Conservation (phyloP, 1,139 yeast genomes). For the Ashbya aceris region DNA sequence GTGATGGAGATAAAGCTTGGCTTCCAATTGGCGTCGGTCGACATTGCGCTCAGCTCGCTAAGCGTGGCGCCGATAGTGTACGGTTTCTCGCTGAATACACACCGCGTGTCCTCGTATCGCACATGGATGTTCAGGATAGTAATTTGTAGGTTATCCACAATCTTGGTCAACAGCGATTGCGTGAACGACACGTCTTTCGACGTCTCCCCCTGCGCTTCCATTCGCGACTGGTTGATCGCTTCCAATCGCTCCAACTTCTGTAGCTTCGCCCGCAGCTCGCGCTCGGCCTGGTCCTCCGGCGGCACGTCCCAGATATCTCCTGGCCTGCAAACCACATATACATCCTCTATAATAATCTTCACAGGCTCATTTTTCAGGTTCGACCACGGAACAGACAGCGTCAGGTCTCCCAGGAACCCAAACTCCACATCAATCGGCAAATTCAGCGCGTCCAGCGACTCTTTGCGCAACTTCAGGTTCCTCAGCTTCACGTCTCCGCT, state of each 20-base stretch:
- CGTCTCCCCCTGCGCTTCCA: constrained; percentile 35
- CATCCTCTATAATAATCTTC: constrained; percentile 79
- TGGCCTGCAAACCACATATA: constrained; percentile 75
- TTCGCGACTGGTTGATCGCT: constrained; percentile 39
- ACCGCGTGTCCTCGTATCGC: constrained; percentile 71
- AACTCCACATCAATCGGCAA: constrained; percentile 83
- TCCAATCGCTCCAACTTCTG: constrained; percentile 66
- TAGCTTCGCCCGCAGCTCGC: constrained; percentile 58
- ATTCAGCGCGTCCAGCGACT: constrained; percentile 74
- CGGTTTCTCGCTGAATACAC: constrained; percentile 56
- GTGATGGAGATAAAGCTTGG: constrained; percentile 77
- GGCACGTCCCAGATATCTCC: constrained; percentile 46
- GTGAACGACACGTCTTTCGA: constrained; percentile 69
- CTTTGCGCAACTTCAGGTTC: constrained; percentile 59
- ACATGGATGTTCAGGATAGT: constrained; percentile 86
- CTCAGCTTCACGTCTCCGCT: constrained; percentile 88
- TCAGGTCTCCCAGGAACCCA: constrained; percentile 85
- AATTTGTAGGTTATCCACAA: constrained; percentile 88
- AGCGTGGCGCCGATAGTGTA: constrained; percentile 78
- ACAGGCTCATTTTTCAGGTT: constrained; percentile 90
- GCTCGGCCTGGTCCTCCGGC: constrained; percentile 53
- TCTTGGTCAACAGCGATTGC: constrained; percentile 77
- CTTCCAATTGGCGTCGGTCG: constrained; percentile 78
- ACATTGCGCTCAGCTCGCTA: constrained; percentile 81
- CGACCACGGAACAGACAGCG: constrained; percentile 95